These are phyloP conservation scores for Triangularia verruculosa DNA, from an alignment of 2,329 filamentous ascomycete genomes.

Conservation along the genomic window DNA sequence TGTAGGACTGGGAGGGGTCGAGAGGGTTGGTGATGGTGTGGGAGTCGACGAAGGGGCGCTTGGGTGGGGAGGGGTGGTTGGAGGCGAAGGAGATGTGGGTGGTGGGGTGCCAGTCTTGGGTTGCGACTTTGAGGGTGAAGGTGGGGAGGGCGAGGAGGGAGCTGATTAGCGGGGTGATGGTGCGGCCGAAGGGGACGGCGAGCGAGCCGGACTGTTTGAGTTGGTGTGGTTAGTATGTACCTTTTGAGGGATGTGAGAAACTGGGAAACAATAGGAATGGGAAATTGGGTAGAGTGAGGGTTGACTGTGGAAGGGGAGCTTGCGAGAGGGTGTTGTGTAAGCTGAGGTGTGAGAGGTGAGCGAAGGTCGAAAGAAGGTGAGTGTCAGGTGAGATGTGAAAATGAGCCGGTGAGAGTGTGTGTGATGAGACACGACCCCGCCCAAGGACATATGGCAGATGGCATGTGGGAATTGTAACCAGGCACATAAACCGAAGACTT, in stretches of 20 bases:
- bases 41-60: constrained; percentile 64
- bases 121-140: constrained; percentile 74
- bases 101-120: constrained; percentile 86
- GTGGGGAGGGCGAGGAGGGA: constrained; percentile 65
- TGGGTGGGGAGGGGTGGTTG: constrained; percentile 52
- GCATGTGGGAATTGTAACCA: constrained; percentile 14
- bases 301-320: too few species aligned
- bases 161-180: constrained; percentile 71
- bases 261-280: background rate
- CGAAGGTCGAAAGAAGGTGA: background rate
- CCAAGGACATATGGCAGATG: constrained; percentile 1
- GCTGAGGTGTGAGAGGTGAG: background rate
- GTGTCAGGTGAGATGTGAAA: background rate
- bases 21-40: constrained; percentile 64
- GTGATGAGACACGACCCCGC: background rate
- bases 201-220: constrained; percentile 76
- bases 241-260: background rate
- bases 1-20: constrained; percentile 60
- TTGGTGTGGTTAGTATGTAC: constrained; percentile 8
- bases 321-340: background rate
- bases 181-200: constrained; percentile 70
- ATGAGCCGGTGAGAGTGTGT: background rate
- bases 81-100: constrained; percentile 85
- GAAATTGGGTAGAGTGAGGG: background rate
- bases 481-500: constrained; percentile 13